phyloP scores from a whole-genome alignment of 164 flowering plant genomes.

The Stephania cephalantha region DNA sequence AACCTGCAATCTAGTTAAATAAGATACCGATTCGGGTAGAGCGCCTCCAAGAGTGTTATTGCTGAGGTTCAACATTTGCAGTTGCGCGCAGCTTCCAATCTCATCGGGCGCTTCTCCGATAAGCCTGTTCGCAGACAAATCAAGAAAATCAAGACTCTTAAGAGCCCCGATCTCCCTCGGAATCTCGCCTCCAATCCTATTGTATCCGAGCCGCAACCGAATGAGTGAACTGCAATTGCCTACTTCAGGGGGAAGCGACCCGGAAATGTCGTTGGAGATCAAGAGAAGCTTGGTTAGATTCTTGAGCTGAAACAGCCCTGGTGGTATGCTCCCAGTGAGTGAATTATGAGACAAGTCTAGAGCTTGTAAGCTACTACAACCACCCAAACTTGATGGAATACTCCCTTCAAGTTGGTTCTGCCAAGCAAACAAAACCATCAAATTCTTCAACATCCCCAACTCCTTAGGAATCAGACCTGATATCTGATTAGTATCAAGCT shows the following conservation, averaged over 20 bases:
- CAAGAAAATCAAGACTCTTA: slow-evolving; percentile 55
- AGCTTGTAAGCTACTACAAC: slow-evolving; percentile 44
- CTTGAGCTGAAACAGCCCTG: slow-evolving; percentile 53
- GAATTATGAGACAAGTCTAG: slow-evolving; percentile 65
- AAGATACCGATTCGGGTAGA: slow-evolving; percentile 51
- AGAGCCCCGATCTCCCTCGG: slow-evolving; percentile 64
- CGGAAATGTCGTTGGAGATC: slow-evolving; percentile 71
- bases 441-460: slow-evolving; percentile 39
- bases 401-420: slow-evolving; percentile 66
- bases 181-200: slow-evolving; percentile 58
- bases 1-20: slow-evolving; percentile 50
- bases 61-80: slow-evolving; percentile 28
- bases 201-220: slow-evolving; percentile 56
- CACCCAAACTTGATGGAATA: slow-evolving; percentile 47
- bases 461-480: slow-evolving; percentile 62
- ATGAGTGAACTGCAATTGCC: slow-evolving; percentile 60
- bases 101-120: slow-evolving; percentile 57
- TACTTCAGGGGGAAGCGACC: slow-evolving; percentile 61
- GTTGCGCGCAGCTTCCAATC: slow-evolving; percentile 19
- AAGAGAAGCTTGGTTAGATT: slow-evolving; percentile 76
- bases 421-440: slow-evolving; percentile 63
- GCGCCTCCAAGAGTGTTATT: slow-evolving; percentile 55
- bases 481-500: slow-evolving; percentile 59
- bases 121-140: slow-evolving; percentile 55
- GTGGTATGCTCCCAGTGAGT: slow-evolving; percentile 62